Conservation (phyloP, 805 yeast genomes). For the Zygosaccharomyces lentus region DNA sequence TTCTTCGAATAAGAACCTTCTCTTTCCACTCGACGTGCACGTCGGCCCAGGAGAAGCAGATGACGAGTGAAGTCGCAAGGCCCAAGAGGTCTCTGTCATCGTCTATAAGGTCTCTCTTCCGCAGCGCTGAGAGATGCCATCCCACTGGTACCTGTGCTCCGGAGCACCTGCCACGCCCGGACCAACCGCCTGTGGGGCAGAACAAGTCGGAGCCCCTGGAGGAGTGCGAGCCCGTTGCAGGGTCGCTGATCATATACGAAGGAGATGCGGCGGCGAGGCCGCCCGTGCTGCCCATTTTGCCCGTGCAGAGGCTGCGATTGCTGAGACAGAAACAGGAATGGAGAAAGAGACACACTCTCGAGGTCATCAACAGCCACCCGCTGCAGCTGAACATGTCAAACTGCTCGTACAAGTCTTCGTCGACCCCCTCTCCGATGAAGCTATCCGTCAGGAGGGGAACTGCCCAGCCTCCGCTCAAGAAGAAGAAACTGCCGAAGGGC, state of each 20-base stretch:
- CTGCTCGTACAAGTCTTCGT: conserved; percentile 10
- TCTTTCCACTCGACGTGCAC: no score
- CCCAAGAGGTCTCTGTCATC: conserved; percentile 31
- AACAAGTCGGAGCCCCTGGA: neutral
- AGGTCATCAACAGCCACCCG: neutral
- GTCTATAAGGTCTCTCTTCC: conserved; percentile 23
- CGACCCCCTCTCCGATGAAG: conserved; percentile 27
- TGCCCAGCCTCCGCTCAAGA: conserved; percentile 1
- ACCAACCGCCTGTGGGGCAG: neutral
- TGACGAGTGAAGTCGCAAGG: conserved; percentile 3
- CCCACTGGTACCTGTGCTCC: no score
- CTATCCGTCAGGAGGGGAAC: neutral
- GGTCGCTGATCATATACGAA: conserved; percentile 16
- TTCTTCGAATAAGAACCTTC: no score
- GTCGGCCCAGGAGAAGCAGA: neutral
- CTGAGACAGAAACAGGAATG: conserved; percentile 27
- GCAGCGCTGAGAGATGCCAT: conserved; percentile 7
- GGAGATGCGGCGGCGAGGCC: conserved; percentile 23
- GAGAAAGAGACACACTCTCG: conserved; percentile 9
- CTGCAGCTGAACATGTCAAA: neutral
- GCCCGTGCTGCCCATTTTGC: conserved; percentile 31
- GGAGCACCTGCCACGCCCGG: neutral
- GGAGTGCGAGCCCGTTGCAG: conserved; percentile 5
- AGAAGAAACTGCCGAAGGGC: conserved; percentile 2
- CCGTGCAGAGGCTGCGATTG: conserved; percentile 29